A percentile compares a stretch with the other conserved stretches of the same genome.
Evolutionary conservation across 2,329 filamentous ascomycete species (phyloP).

Genomic region (Pseudocercospora vitis): DNA sequence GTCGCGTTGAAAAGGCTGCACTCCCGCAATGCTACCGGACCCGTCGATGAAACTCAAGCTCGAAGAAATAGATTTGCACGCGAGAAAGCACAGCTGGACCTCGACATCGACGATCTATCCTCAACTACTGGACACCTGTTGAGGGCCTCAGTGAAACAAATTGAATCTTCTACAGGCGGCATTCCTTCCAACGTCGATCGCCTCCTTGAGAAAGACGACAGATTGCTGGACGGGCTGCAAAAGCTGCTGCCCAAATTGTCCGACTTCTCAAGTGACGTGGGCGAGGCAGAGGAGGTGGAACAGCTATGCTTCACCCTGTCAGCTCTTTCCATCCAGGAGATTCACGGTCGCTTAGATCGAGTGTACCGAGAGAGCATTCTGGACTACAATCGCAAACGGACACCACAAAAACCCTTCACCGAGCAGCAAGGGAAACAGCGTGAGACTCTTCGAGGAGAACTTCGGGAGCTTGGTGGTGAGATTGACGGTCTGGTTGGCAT

Average conservation of each 20-base stretch:
- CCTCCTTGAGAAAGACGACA: slow-evolving; percentile 56
- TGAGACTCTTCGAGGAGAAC: slow-evolving; percentile 59
- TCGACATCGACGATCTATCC: slow-evolving; percentile 38
- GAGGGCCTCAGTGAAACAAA: slow-evolving; percentile 49
- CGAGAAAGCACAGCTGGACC: slow-evolving; percentile 46
- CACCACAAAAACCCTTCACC: slow-evolving; percentile 27
- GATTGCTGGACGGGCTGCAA: slow-evolving; percentile 63
- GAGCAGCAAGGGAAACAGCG: slow-evolving; percentile 28
- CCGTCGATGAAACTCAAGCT: slow-evolving; percentile 11
- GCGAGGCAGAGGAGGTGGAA: slow-evolving; percentile 52
- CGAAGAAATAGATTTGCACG: slow-evolving; percentile 34
- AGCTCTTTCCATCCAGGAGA: slow-evolving; percentile 42
- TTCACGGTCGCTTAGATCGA: slow-evolving; percentile 50
- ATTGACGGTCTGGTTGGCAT: slow-evolving; percentile 70
- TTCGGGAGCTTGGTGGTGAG: slow-evolving; percentile 69
- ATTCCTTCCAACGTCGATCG: slow-evolving; percentile 56
- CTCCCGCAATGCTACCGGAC: slow-evolving; percentile 39
- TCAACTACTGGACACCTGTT: slow-evolving; percentile 37
- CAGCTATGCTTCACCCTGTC: slow-evolving; percentile 54
- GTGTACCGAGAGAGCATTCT: slow-evolving; percentile 44
- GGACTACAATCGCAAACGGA: slow-evolving; percentile 7
- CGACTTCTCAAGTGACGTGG: slow-evolving; percentile 47
- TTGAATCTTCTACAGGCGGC: slow-evolving; percentile 46
- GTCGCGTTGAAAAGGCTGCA: slow-evolving; percentile 59
- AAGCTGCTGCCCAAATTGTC: slow-evolving; percentile 65